Evolutionary conservation across 2,329 filamentous ascomycete species (phyloP), one percentile per base, ranked within the genome.

Genomic region (Monosporascus sp.): DNA sequence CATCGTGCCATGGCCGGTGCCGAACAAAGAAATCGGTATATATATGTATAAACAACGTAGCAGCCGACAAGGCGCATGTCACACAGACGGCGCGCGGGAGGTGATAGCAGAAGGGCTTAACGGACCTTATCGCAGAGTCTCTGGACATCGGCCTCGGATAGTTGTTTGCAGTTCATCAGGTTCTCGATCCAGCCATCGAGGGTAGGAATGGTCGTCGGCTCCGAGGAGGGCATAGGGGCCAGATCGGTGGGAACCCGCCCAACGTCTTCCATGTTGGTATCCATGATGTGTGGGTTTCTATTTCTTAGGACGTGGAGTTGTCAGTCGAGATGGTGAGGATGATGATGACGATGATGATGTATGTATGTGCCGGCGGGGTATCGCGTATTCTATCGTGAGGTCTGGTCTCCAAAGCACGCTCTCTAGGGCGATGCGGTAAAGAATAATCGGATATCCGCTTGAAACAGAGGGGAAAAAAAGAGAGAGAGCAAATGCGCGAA

Each of bases 211-310:
- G 91, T 90, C 56, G 92, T 86, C 52, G 93, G 89, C 76, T 97
- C 94, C 36, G 74, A 66, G 55, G 74, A 68, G 66, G 84, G 81
- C 52, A 84, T 78, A 49, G 90, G 84, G 55, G 88, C 84, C 64
- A 96, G 74, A 68, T 88, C 88, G 70, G 89, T 82, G 60, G 91
- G 89, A 67, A 88, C 85, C 75, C 92, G 89, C 68, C 88, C 89
- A 65, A 96, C 91, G 72, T 99, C 94, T 79, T 97, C 93, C 94
- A 99, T 99, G 75, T 95, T 96, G 69, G 91, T 96, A 74, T 99
- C 93, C 91, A 97, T 96, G 61, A 53, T 70, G 62, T 51, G 48
- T 1, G 27, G 27, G 27, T 3, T 27, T 27, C 27, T 27, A 27
- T 27, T 31, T 31, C 11, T 31, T 31, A 31, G 49, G 37, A 55